A percentile compares a stretch with the other conserved stretches of the same genome.
Conservation (phyloP, 306 rosid species). For the Rubus idaeus region DNA sequence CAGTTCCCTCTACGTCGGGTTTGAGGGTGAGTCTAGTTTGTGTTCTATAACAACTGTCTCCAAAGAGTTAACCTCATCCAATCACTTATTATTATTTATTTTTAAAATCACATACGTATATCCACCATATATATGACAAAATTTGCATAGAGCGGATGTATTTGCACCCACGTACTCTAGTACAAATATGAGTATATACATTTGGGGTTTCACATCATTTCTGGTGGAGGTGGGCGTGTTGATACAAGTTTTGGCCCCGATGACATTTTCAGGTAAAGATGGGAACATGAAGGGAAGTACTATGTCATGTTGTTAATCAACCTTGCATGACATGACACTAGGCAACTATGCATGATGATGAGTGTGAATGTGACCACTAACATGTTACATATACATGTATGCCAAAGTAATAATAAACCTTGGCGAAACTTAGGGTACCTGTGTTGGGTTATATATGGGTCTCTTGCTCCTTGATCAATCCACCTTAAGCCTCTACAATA, state of each 20-base stretch:
- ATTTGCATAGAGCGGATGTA: not conserved
- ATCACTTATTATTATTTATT: too few relatives aligned
- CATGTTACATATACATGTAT: not conserved
- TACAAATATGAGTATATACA: not conserved
- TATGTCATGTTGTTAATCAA: not conserved
- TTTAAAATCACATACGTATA: not conserved
- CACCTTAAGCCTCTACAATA: too few relatives aligned
- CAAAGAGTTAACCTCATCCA: too few relatives aligned
- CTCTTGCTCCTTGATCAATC: too few relatives aligned
- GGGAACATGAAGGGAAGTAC: not conserved
- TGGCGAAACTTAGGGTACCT: not conserved
- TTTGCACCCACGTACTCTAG: not conserved
- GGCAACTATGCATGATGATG: not conserved
- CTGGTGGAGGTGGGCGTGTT: conserved; percentile 2
- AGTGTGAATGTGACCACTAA: not conserved
- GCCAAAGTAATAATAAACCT: too few relatives aligned
- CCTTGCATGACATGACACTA: not conserved
- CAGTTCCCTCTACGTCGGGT: too few relatives aligned
- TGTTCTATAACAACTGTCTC: too few relatives aligned
- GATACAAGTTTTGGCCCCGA: not conserved
- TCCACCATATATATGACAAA: not conserved
- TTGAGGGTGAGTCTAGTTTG: too few relatives aligned
- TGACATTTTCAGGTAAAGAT: not conserved
- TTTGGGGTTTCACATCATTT: not conserved
- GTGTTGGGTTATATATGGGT: too few relatives aligned